Evolutionary conservation across 2,329 filamentous ascomycete species (phyloP), one percentile per base, ranked within the genome.

Genomic region (Grosmannia huntii): DNA sequence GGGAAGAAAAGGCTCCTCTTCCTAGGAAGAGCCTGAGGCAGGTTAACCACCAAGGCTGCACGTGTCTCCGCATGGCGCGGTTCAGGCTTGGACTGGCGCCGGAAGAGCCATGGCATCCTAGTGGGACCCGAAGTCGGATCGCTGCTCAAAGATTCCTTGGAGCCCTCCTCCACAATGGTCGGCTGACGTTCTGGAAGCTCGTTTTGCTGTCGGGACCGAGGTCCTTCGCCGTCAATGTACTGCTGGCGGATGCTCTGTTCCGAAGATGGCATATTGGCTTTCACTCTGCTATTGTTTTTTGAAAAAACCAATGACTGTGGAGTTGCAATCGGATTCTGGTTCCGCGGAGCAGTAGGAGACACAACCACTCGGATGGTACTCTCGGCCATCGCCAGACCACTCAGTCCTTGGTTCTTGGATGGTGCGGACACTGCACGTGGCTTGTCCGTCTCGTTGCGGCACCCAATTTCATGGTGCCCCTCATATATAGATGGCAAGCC

Each of bases 1-100:
- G 76, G 71, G 19, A 82, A 73, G 33, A 70, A 72, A 60, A 83
- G 81, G 10, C 72, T 77, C 70, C 77, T 81, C 69, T 76, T 82
- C 55, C 67, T 68, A 2, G 66, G 59, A 33, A 63, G 62, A 28
- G 59, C 54, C 36, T 60, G 53, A 0, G 53, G 54, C 21, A 46
- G 28, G 9, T 33, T 27, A 10, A 21, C 31, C 4, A 21, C 21
- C 12, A 33, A 21, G 1, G 52, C 27, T 11, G 36, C 23, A 4
- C 48, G 28, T 7, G 36, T 33, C 11, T 60, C 60, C 0, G 57
- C 16, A 19, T 48, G 41, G 5, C 48, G 59, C 33, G 61, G 58
- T 10, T 65, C 64, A 19, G 60, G 62, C 27, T 63, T 65, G 23
- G 62, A 62, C 19, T 62, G 57, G 12, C 62, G 57, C 10, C 58